A percentile compares a stretch with the other conserved stretches of the same genome.
These are phyloP conservation scores for Grosmannia clavigera DNA, from an alignment of 2,329 filamentous ascomycete species.

Conservation along the genomic window DNA sequence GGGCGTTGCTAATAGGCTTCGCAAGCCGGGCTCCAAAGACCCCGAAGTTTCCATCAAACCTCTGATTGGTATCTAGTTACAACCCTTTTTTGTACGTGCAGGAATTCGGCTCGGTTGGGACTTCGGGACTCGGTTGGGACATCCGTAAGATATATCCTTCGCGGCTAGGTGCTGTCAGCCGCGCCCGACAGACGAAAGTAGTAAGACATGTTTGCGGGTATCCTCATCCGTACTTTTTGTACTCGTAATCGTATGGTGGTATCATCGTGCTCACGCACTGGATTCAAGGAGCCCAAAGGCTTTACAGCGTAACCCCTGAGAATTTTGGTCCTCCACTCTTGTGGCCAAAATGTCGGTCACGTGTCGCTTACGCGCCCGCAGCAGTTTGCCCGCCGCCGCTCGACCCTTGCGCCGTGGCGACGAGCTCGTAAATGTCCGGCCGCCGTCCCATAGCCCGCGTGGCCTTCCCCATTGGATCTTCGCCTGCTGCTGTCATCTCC, in stretches of 20 bases:
- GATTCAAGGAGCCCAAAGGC: background rate
- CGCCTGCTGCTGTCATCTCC: background rate
- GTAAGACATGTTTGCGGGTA: background rate
- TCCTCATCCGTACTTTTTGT: background rate
- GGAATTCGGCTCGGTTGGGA: too few species aligned
- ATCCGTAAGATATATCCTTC: too few species aligned
- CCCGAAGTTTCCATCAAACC: too few species aligned
- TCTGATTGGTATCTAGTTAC: too few species aligned
- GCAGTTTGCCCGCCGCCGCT: background rate
- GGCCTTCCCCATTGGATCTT: conserved; percentile 21
- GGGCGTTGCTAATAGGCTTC: too few species aligned
- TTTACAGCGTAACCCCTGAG: too few species aligned
- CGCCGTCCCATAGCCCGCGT: conserved; percentile 31
- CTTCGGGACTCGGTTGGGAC: too few species aligned
- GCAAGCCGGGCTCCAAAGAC: too few species aligned
- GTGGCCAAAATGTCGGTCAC: background rate
- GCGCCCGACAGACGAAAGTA: background rate
- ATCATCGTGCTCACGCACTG: background rate
- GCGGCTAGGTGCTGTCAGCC: background rate
- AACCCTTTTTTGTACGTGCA: too few species aligned
- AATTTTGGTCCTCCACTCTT: too few species aligned
- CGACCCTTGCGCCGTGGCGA: conserved; percentile 6
- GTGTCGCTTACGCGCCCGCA: background rate
- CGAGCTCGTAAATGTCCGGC: conserved; percentile 31
- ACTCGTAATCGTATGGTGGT: background rate